Conservation (phyloP, 805 yeast genomes). For the Candida pseudoglaebosa region DNA sequence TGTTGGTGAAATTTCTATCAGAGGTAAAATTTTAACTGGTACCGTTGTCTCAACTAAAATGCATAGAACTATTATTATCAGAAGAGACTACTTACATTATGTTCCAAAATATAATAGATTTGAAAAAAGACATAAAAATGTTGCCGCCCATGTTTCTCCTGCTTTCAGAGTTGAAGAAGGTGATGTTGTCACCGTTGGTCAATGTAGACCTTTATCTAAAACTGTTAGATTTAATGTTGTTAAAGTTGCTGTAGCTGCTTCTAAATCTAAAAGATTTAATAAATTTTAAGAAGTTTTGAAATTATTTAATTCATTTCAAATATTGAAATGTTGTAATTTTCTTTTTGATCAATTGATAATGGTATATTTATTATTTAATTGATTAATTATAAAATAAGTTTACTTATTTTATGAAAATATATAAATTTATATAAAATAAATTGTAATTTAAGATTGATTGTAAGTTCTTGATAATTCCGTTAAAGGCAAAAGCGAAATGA, state of each 20-base stretch:
- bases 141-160: slow-evolving; percentile 99
- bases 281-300: slow-evolving; percentile 65
- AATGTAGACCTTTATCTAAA: slow-evolving; percentile 99
- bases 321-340: slow-evolving; percentile 2
- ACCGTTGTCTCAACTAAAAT: slow-evolving; percentile 99
- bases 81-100: slow-evolving; percentile 99
- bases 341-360: slow-evolving; percentile 5
- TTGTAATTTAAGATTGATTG: too few relatives aligned
- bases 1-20: slow-evolving; percentile 93
- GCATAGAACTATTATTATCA: slow-evolving; percentile 99
- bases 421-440: too few relatives aligned
- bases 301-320: neutral
- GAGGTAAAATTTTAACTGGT: slow-evolving; percentile 99
- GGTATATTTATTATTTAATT: neutral
- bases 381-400: neutral
- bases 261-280: slow-evolving; percentile 91
- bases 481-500: too few relatives aligned
- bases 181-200: slow-evolving; percentile 99
- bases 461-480: too few relatives aligned
- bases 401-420: too few relatives aligned
- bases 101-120: slow-evolving; percentile 99
- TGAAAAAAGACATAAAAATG: slow-evolving; percentile 99
- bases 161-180: slow-evolving; percentile 99
- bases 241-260: slow-evolving; percentile 85
- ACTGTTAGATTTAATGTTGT: slow-evolving; percentile 99